Conservation (phyloP, 2,329 filamentous ascomycete species). For the Fusarium chaquense region DNA sequence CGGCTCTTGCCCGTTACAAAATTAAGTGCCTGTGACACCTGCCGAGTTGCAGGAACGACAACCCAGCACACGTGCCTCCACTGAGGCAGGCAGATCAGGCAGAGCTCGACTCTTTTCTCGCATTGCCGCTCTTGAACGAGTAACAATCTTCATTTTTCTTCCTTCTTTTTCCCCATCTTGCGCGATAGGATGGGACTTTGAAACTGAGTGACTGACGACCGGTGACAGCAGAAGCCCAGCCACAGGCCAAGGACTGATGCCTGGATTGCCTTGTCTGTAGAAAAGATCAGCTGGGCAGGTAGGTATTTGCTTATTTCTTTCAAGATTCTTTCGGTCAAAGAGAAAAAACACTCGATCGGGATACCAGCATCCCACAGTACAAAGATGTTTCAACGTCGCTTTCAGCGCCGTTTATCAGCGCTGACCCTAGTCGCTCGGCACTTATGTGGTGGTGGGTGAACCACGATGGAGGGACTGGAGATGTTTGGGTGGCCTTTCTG, state of each 20-base stretch:
- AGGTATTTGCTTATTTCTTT: conserved; percentile 1
- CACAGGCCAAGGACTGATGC: conserved; percentile 19
- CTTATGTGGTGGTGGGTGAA: conserved; percentile 37
- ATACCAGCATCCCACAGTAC: not conserved
- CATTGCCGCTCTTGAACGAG: conserved; percentile 11
- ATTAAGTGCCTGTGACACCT: conserved; percentile 1
- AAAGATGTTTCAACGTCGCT: conserved; percentile 30
- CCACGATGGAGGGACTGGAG: not conserved
- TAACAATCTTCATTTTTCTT: conserved; percentile 8
- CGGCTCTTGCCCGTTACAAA: conserved; percentile 15
- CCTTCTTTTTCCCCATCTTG: not conserved
- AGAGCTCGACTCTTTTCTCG: conserved; percentile 32
- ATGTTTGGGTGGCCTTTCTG: conserved; percentile 34
- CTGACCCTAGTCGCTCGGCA: conserved; percentile 41
- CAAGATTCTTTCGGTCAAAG: not conserved
- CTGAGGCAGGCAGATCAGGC: conserved; percentile 43
- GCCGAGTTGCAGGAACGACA: conserved; percentile 23
- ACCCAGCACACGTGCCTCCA: conserved; percentile 31
- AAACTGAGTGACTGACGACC: not conserved
- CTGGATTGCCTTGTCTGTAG: conserved; percentile 10
- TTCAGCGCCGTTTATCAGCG: conserved; percentile 26
- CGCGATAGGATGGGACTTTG: conserved; percentile 24
- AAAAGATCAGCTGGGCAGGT: not conserved
- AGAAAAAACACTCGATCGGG: not conserved
- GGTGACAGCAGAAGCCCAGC: conserved; percentile 11